Conservation (phyloP, 1,284 basidiomycete species). For the Pterula multifida region DNA sequence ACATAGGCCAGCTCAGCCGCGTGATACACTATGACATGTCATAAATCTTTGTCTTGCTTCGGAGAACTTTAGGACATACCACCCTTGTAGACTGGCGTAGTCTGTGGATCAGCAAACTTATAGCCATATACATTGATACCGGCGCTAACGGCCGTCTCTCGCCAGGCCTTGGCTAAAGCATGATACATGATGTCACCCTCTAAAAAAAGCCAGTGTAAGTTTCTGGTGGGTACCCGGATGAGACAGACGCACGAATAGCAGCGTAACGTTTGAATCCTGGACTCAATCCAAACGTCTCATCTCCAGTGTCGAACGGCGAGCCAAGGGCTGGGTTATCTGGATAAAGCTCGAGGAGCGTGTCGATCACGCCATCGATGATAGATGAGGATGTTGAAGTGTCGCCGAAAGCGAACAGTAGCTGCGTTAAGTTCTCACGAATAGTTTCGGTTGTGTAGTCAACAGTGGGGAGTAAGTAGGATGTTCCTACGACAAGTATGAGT, state of each 20-base stretch:
- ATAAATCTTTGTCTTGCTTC: neutral
- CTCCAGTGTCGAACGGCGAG: conserved; percentile 20
- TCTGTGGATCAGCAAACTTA: conserved; percentile 2
- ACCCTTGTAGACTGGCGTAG: neutral
- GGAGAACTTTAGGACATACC: neutral
- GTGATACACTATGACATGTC: neutral
- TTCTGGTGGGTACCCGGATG: neutral
- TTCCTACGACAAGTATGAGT: neutral
- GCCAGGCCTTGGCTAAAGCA: neutral
- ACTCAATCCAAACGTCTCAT: conserved; percentile 18
- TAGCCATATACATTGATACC: neutral
- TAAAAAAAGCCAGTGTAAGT: neutral
- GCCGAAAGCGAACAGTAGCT: neutral
- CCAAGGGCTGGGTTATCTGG: conserved; percentile 18
- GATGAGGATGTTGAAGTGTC: neutral
- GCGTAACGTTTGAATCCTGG: conserved; percentile 17
- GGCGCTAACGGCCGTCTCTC: neutral
- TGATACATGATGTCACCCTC: conserved; percentile 1
- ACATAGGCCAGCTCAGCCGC: neutral
- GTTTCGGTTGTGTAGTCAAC: neutral
- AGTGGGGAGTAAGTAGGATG: neutral
- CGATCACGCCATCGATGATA: neutral
- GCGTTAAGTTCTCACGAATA: neutral
- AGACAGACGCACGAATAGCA: conserved; percentile 13
- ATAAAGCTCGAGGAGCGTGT: conserved; percentile 15